These are phyloP conservation scores for Pseudotulostoma volvatum DNA, from an alignment of 495 filamentous ascomycete genomes.

Conservation along the genomic window DNA sequence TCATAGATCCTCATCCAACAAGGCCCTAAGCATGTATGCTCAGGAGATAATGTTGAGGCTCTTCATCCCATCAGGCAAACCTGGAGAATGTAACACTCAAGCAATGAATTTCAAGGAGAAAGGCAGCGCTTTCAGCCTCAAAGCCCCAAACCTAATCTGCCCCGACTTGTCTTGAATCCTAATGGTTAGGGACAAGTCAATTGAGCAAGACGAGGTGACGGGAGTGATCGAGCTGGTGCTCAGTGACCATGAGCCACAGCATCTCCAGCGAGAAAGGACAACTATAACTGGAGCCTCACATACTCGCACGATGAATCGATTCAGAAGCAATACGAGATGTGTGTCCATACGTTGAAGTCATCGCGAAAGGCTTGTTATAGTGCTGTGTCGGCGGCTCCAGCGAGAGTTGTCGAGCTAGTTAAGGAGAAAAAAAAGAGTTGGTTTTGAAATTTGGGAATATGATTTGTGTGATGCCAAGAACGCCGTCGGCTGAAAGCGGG, in stretches of 20 bases:
- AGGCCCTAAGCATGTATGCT: constrained; percentile 52
- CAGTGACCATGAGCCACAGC: constrained; percentile 26
- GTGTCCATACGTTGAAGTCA: constrained; percentile 49
- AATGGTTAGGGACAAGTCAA: constrained; percentile 4
- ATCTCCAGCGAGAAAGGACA: constrained; percentile 64
- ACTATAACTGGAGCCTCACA: constrained; percentile 48
- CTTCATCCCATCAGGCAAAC: constrained; percentile 11
- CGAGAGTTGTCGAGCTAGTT: constrained; percentile 20
- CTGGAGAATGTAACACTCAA: constrained; percentile 9
- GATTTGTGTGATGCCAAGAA: constrained; percentile 28
- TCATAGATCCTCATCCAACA: constrained; percentile 50
- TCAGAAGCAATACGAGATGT: constrained; percentile 21
- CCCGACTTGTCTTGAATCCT: constrained; percentile 29
- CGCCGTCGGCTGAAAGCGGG: no score
- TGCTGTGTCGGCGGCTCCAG: no score
- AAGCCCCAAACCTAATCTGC: constrained; percentile 51
- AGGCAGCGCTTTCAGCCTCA: constrained; percentile 52
- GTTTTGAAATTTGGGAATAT: constrained; percentile 12
- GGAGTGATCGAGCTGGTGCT: constrained; percentile 74
- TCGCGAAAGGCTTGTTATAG: constrained; percentile 24
- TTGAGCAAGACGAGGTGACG: constrained; percentile 33
- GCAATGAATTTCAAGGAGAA: constrained; percentile 81
- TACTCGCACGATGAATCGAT: constrained; percentile 29
- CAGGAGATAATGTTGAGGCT: constrained; percentile 40
- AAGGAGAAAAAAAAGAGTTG: constrained; percentile 14